Evolutionary conservation across 2,329 filamentous ascomycete genomes (phyloP), one percentile per base, ranked within the genome.

Genomic region (Paramyrothecium sp.): DNA sequence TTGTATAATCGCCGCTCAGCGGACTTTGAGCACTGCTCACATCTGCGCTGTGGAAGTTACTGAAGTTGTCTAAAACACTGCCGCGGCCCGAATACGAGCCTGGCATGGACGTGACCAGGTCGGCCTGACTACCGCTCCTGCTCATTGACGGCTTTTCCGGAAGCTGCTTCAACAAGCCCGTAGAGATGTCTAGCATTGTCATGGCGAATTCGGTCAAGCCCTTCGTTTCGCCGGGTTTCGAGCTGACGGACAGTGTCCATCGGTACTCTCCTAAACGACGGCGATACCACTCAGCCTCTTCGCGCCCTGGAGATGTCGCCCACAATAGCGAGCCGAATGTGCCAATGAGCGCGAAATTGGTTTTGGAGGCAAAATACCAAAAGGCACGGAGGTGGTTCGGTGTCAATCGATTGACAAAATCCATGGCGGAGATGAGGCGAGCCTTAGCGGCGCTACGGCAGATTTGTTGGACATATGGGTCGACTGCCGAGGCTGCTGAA

Each of bases 371-470:
- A 69, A 93, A 94, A 70, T 90, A 93, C 94, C 94, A 98, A 75
- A 97, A 97, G 0, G 91, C 85, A n/a, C 89, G 87, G 30, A 97
- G 82, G 67, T 98, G 93, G 38, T 88, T 86, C 0, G 92, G 91
- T 49, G 90, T 92, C 33, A 98, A 84, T 1, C 94, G 89, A 74
- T 97, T 97, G 66, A 97, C 92, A 73, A 97, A 97, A 71, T 98
- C 94, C 90, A 98, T 96, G 61, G 93, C 92, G 21, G 91, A 96
- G 69, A 97, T 97, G 34, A 98, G 83, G 7, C 94, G 89, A 0
- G 94, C 96, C 73, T 97, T 97, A 54, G 94, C 94, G 3, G 94
- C 94, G 57, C 89, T 93, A 54, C 94, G 92, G 74, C 93, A 97
- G 65, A 97, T 97, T 73, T 96, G 91, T 56, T 92, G 85, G 53